Evolutionary conservation across 306 rosid species (phyloP), one percentile per base, ranked within the genome.

Genomic region (Heteromeles arbutifolia): DNA sequence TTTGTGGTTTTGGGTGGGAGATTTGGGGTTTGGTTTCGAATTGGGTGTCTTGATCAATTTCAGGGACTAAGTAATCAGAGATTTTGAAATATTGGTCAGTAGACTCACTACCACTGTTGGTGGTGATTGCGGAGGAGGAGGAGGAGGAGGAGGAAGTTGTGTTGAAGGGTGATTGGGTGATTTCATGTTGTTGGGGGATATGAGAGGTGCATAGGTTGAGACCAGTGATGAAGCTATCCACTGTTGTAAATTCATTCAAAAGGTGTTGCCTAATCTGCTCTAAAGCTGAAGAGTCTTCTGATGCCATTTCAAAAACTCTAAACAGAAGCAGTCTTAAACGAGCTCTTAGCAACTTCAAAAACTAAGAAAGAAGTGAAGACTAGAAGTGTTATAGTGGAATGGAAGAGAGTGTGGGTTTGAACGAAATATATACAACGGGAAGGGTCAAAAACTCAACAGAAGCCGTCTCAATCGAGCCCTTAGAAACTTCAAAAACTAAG

Each of bases 211-310:
- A 78, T 29, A 67, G 24, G 65, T 77, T 28, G 29, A 86, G 88
- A 69, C 70, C 69, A 37, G 87, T 19, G 50, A 74, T 31, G 74
- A 85, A 86, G 70, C 83, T 18, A 37, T 85, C 88, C 48, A 74
- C 67, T 74, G 86, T 79, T 50, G 80, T 69, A 59, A 84, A 79
- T 18, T 91, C 96, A 24, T 74, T 83, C 31, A 93, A 85, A 19
- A 91, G 96, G 50, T 89, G 88, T 28, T 87, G 85, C 26, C 88
- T 79, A 39, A 91, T 89, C 32, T 82, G 75, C 43, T 91, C 93
- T 50, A 93, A 71, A 37, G 85, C 69, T 45, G 91, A 86, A 79
- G 80, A 4, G 65, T 85, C 96, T 62, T 84, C 19, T 57, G 80
- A 32, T 21, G 72, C 75, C 87, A 82, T 85, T 31, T 65, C 6